These are phyloP conservation scores for Comarum palustre DNA, from an alignment of 306 rosid species.

Conservation along the genomic window DNA sequence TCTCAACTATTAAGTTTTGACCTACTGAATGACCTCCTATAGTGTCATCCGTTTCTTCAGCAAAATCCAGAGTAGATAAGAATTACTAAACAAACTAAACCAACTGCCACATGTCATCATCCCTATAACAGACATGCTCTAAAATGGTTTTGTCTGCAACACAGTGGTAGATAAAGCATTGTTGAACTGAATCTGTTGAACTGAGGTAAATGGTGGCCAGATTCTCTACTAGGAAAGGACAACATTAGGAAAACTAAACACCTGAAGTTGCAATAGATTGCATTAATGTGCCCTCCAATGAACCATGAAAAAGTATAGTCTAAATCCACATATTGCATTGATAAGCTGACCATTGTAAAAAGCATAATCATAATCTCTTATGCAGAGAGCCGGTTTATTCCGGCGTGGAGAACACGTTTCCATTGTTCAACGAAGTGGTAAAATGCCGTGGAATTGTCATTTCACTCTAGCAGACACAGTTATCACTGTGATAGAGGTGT, in stretches of 20 bases:
- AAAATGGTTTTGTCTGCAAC: neutral
- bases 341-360: neutral
- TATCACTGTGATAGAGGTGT: conserved; percentile 61
- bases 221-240: neutral
- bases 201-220: neutral
- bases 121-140: neutral
- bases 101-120: neutral
- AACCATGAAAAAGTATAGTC: neutral
- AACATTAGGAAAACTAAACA: neutral
- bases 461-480: conserved; percentile 69
- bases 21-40: no score
- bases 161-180: neutral
- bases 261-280: neutral
- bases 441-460: neutral
- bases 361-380: neutral
- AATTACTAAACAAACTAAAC: neutral
- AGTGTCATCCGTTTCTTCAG: neutral
- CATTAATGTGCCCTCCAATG: neutral
- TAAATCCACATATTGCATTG: neutral
- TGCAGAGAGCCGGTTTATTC: neutral
- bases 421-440: neutral
- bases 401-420: neutral
- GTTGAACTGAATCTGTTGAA: neutral
- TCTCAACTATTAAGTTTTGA: no score
- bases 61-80: neutral